A percentile compares a stretch with the other conserved stretches of the same genome.
phyloP scores from a whole-genome alignment of 129 eudicot species.

The Pseudognaphalium luteoalbum region DNA sequence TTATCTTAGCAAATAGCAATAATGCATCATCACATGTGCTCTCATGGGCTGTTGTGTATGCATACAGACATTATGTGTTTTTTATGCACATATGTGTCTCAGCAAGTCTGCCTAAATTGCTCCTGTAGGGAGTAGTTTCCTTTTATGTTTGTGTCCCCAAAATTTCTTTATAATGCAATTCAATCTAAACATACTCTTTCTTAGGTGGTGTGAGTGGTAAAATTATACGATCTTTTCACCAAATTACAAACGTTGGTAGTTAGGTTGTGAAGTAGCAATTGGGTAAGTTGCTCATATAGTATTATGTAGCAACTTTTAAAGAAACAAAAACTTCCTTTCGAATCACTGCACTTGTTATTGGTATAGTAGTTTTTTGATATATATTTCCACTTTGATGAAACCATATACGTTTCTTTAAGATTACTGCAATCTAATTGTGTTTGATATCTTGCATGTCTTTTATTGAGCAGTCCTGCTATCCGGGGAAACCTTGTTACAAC shows the following conservation, averaged over 20 bases:
- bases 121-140: background rate
- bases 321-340: background rate
- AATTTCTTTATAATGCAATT: background rate
- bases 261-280: background rate
- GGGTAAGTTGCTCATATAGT: background rate
- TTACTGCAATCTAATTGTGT: background rate
- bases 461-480: constrained; percentile 73
- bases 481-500: constrained; percentile 79
- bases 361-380: background rate
- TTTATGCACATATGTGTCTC: no score
- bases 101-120: background rate
- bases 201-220: background rate
- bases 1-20: background rate
- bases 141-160: background rate
- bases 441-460: constrained; percentile 12
- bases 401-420: background rate
- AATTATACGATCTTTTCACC: background rate
- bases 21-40: constrained; percentile 1
- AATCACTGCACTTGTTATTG: constrained; percentile 1
- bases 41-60: background rate
- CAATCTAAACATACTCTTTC: background rate
- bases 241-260: background rate
- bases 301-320: background rate
- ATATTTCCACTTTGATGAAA: constrained; percentile 5
- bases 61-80: background rate